Conservation (phyloP, 164 flowering plant species). For the Vitis amurensis region DNA sequence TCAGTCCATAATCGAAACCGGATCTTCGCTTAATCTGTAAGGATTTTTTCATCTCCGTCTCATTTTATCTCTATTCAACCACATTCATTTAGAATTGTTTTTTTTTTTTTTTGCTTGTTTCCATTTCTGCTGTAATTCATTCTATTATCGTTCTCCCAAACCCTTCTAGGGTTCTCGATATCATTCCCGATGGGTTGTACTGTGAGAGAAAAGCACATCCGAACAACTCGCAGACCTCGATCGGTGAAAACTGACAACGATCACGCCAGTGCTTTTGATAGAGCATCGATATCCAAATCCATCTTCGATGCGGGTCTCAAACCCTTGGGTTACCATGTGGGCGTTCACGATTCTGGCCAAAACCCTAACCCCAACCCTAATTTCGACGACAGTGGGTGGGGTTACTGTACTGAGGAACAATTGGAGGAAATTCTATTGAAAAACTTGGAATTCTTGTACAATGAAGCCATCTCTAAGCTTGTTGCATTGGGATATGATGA, state of each 20-base stretch:
- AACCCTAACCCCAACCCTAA: conserved; percentile 25
- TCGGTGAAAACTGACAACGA: conserved; percentile 43
- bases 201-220: conserved; percentile 65
- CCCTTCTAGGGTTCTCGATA: neutral
- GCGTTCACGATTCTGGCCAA: conserved; percentile 25
- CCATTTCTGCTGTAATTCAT: neutral
- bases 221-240: conserved; percentile 59
- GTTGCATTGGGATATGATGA: conserved; percentile 68
- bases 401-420: conserved; percentile 83
- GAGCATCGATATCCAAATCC: conserved; percentile 21
- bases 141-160: neutral
- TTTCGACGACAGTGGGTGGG: conserved; percentile 73
- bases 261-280: conserved; percentile 19
- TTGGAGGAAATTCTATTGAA: conserved; percentile 67
- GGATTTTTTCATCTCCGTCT: no score
- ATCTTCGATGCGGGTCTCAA: conserved; percentile 40
- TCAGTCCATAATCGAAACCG: no score
- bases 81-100: no score
- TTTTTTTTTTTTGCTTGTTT: neutral
- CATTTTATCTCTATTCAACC: no score
- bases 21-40: no score
- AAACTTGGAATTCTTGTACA: conserved; percentile 64
- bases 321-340: conserved; percentile 31
- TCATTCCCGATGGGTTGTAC: conserved; percentile 57
- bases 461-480: conserved; percentile 68